Percentiles rank a stretch among this genome's conserved stretches.
Evolutionary conservation across 1,284 basidiomycete species (phyloP).

Genomic region (Abortiporus biennis): DNA sequence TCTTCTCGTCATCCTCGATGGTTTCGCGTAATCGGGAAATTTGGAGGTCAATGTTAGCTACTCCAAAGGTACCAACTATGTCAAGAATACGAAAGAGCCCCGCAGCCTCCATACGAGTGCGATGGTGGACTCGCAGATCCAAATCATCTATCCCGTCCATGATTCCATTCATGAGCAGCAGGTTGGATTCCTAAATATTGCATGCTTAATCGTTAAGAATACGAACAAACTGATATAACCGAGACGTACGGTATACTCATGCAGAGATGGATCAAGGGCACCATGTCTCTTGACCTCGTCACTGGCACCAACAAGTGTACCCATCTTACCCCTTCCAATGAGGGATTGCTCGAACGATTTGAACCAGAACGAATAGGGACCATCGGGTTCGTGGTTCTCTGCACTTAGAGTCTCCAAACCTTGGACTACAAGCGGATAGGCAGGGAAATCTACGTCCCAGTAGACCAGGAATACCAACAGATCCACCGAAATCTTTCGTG

Average conservation of each 20-base stretch:
- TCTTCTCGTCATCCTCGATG: conserved; percentile 76
- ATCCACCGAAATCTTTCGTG: conserved; percentile 80
- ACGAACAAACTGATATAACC: too few species aligned
- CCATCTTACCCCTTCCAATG: conserved; percentile 89
- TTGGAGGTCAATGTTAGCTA: conserved; percentile 60
- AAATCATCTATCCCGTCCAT: conserved; percentile 65
- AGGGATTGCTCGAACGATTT: conserved; percentile 76
- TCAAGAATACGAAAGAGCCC: conserved; percentile 75
- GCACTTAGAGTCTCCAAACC: conserved; percentile 65
- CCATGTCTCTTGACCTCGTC: conserved; percentile 71
- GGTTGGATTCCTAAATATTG: conserved; percentile 61
- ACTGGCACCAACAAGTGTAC: conserved; percentile 90
- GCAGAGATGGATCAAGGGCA: conserved; percentile 60
- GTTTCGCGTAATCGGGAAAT: conserved; percentile 62
- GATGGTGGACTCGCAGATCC: conserved; percentile 80
- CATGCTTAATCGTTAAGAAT: too few species aligned
- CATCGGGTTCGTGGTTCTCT: conserved; percentile 49
- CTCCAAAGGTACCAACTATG: conserved; percentile 68
- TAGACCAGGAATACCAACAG: conserved; percentile 65
- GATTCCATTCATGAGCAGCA: conserved; percentile 67
- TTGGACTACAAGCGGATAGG: conserved; percentile 49
- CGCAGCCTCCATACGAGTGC: conserved; percentile 84
- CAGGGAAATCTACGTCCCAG: conserved; percentile 42
- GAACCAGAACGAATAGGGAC: conserved; percentile 88
- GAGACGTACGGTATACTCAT: conserved; percentile 76